These are phyloP conservation scores for Fusarium domesticum DNA, from an alignment of 2,329 filamentous ascomycete species.

Conservation along the genomic window DNA sequence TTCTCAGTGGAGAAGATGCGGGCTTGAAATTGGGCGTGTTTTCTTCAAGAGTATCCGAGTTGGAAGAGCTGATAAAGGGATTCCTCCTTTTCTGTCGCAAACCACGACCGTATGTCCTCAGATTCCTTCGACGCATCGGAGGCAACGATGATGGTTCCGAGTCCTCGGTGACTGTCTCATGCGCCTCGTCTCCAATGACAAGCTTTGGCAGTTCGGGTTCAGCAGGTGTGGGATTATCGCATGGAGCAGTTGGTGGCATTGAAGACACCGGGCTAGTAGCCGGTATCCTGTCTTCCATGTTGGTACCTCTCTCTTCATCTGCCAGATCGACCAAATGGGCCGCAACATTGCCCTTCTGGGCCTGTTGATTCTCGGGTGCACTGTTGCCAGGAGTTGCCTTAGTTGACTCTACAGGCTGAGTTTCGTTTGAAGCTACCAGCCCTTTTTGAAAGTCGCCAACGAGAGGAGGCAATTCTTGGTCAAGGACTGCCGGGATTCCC, in stretches of 20 bases:
- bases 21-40: slow-evolving; percentile 9
- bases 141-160: slow-evolving; percentile 31
- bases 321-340: slow-evolving; percentile 5
- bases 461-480: slow-evolving; percentile 16
- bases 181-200: slow-evolving; percentile 19
- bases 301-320: slow-evolving; percentile 13
- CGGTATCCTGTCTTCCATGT: slow-evolving; percentile 39
- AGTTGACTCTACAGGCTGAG: slow-evolving; percentile 28
- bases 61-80: slow-evolving; percentile 32
- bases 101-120: slow-evolving; percentile 24
- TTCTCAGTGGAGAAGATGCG: slow-evolving; percentile 13
- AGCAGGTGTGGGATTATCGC: slow-evolving; percentile 19
- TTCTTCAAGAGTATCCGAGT: slow-evolving; percentile 24
- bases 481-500: slow-evolving; percentile 1
- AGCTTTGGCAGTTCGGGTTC: slow-evolving; percentile 38
- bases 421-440: slow-evolving; percentile 25
- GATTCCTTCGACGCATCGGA: slow-evolving; percentile 16
- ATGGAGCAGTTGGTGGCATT: slow-evolving; percentile 25
- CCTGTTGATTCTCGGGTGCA: slow-evolving; percentile 5
- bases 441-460: slow-evolving; percentile 28
- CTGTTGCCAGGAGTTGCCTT: slow-evolving; percentile 34
- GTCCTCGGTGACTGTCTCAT: slow-evolving; percentile 11
- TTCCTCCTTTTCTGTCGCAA: slow-evolving; percentile 21
- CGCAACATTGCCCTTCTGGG: slow-evolving; percentile 11
- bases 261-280: slow-evolving; percentile 38